Evolutionary conservation across 768 basidiomycete genomes (phyloP).

Genomic region (Boletus huronensis): DNA sequence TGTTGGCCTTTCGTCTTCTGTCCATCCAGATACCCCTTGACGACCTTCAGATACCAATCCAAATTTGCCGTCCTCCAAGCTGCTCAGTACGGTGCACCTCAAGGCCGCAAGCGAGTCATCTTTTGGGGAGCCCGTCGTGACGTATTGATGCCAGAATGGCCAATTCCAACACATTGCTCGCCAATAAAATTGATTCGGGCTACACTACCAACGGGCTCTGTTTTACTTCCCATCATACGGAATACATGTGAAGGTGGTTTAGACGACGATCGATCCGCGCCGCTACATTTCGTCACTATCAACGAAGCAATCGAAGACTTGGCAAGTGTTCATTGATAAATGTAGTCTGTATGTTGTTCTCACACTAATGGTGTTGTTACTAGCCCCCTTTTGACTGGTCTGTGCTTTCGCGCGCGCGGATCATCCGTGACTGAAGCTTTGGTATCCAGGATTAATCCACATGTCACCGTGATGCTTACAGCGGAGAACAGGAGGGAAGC

Average conservation of each 20-base stretch:
- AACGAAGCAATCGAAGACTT: slow-evolving; percentile 67
- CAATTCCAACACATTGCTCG: slow-evolving; percentile 58
- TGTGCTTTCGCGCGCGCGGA: neutral
- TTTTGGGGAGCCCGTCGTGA: slow-evolving; percentile 64
- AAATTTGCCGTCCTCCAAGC: slow-evolving; percentile 65
- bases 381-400: slow-evolving; percentile 74
- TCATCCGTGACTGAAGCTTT: slow-evolving; percentile 1
- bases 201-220: slow-evolving; percentile 43
- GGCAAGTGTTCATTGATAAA: slow-evolving; percentile 39
- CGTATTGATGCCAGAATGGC: slow-evolving; percentile 55
- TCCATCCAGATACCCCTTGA: neutral
- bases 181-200: slow-evolving; percentile 31
- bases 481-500: slow-evolving; percentile 33
- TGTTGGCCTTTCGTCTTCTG: slow-evolving; percentile 15
- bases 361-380: neutral
- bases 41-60: slow-evolving; percentile 51
- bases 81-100: slow-evolving; percentile 69
- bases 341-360: slow-evolving; percentile 7
- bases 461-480: slow-evolving; percentile 37
- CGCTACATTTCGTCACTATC: slow-evolving; percentile 55
- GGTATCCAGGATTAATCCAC: slow-evolving; percentile 54
- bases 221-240: slow-evolving; percentile 42
- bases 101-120: slow-evolving; percentile 63
- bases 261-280: slow-evolving; percentile 48
- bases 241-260: slow-evolving; percentile 32